Conservation (phyloP, 2,329 filamentous ascomycete species). For the Nigrospora sphaerica region DNA sequence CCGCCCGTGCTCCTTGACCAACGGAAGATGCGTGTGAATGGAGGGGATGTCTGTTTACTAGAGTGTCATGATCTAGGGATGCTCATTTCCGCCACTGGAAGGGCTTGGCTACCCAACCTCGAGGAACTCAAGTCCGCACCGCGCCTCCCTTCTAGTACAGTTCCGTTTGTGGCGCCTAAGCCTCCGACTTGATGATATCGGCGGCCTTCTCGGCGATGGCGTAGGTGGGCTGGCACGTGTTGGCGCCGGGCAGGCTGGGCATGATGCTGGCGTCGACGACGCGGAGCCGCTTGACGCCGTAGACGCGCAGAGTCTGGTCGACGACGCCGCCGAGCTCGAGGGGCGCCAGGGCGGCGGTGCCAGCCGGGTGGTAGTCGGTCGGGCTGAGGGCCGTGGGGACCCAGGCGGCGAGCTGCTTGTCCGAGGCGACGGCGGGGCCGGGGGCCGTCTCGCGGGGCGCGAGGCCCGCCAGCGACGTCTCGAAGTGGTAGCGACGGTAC, state of each 20-base stretch:
- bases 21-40: too few relatives aligned
- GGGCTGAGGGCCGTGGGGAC: not conserved
- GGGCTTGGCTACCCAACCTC: too few relatives aligned
- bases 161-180: not conserved
- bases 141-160: too few relatives aligned
- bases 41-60: too few relatives aligned
- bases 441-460: conserved; percentile 24
- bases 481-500: conserved; percentile 25
- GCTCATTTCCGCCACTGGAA: too few relatives aligned
- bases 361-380: conserved; percentile 25
- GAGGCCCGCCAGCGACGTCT: conserved; percentile 26
- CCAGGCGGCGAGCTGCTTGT: conserved; percentile 20
- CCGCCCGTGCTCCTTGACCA: too few relatives aligned
- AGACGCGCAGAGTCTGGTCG: conserved; percentile 28
- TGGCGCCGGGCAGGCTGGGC: conserved; percentile 33
- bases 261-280: conserved; percentile 35
- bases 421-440: conserved; percentile 19
- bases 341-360: conserved; percentile 33
- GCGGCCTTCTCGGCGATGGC: conserved; percentile 35
- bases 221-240: conserved; percentile 39
- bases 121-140: too few relatives aligned
- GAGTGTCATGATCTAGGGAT: too few relatives aligned
- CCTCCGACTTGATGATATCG: conserved; percentile 2
- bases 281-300: conserved; percentile 33
- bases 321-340: conserved; percentile 32